Conservation (phyloP, 2,329 filamentous ascomycete genomes). For the Fusarium ambrosium region DNA sequence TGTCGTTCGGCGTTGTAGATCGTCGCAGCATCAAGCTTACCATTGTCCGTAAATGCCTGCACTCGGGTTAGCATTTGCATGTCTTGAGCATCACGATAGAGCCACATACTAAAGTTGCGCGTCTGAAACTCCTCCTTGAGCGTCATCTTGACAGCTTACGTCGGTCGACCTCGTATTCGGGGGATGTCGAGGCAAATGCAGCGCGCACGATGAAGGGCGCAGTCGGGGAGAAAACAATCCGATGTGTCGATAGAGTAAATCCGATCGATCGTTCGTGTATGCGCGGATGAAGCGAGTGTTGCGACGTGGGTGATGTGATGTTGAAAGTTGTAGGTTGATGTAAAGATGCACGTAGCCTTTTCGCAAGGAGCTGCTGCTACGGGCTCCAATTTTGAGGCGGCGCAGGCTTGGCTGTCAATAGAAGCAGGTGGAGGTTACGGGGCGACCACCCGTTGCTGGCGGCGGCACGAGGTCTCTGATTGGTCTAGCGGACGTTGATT, state of each 20-base stretch:
- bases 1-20: constrained; percentile 24
- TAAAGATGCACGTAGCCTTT: constrained; percentile 51
- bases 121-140: constrained; percentile 80
- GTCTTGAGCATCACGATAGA: background rate
- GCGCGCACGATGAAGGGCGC: constrained; percentile 21
- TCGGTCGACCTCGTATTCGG: constrained; percentile 42
- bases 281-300: constrained; percentile 34
- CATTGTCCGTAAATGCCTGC: constrained; percentile 82
- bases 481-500: constrained; percentile 6
- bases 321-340: constrained; percentile 39
- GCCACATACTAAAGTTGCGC: constrained; percentile 78
- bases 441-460: constrained; percentile 28
- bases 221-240: constrained; percentile 2
- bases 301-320: constrained; percentile 36
- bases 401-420: constrained; percentile 39
- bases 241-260: constrained; percentile 22
- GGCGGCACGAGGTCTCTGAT: constrained; percentile 17
- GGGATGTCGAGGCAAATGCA: constrained; percentile 18
- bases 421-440: constrained; percentile 26
- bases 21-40: constrained; percentile 60
- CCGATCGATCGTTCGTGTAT: constrained; percentile 33
- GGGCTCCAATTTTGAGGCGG: constrained; percentile 46
- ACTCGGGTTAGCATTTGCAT: constrained; percentile 50
- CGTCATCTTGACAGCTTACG: constrained; percentile 69
- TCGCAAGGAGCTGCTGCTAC: constrained; percentile 36